A percentile compares a stretch with the other conserved stretches of the same genome.
These are phyloP conservation scores for Rhizomucor pusillus DNA, from an alignment of 371 early-diverging fungal genomes.

Conservation along the genomic window DNA sequence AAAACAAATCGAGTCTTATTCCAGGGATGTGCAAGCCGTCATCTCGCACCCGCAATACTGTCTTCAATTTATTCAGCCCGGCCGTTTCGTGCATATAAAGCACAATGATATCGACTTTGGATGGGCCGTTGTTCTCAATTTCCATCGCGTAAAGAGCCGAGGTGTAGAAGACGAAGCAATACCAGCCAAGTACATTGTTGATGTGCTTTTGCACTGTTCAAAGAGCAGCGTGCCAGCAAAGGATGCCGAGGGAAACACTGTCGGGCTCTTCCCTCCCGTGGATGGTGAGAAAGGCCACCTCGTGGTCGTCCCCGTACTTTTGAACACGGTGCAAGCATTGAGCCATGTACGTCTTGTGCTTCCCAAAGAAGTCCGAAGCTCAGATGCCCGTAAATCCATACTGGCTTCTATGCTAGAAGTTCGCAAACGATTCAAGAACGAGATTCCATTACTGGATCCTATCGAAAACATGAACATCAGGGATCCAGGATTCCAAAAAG, in stretches of 20 bases:
- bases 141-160: constrained; percentile 13
- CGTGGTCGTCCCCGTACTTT: constrained; percentile 75
- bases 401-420: constrained; percentile 74
- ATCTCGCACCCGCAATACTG: constrained; percentile 79
- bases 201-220: constrained; percentile 80
- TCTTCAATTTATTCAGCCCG: constrained; percentile 86
- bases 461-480: constrained; percentile 87
- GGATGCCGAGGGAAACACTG: constrained; percentile 55
- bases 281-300: constrained; percentile 58
- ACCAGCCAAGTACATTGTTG: constrained; percentile 68
- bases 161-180: constrained; percentile 32
- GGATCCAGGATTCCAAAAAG: constrained; percentile 75
- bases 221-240: constrained; percentile 52
- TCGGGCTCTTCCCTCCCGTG: constrained; percentile 62
- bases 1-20: constrained; percentile 64
- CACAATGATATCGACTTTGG: constrained; percentile 81
- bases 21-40: constrained; percentile 72
- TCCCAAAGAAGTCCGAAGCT: constrained; percentile 62
- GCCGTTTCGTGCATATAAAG: constrained; percentile 76
- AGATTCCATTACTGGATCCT: constrained; percentile 85
- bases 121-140: constrained; percentile 87
- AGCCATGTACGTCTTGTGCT: constrained; percentile 76
- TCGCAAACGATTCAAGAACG: constrained; percentile 68
- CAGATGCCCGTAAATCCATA: constrained; percentile 60
- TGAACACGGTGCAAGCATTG: constrained; percentile 73